These are phyloP conservation scores for Rosa rugosa DNA, from an alignment of 306 rosid genomes.

Conservation along the genomic window DNA sequence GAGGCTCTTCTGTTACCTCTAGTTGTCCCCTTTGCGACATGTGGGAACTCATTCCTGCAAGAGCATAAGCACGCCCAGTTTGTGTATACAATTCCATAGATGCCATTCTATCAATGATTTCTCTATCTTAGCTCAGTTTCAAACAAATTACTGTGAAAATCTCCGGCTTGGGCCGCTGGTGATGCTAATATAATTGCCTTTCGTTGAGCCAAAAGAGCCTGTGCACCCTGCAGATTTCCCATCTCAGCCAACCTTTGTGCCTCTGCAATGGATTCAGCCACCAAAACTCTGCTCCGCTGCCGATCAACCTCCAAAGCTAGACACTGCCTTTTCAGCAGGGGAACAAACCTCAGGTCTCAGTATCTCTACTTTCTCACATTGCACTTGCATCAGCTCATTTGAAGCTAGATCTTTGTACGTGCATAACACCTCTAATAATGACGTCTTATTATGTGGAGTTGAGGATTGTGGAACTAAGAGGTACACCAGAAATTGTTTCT, in stretches of 20 bases:
- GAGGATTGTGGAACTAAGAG: slow-evolving; percentile 10
- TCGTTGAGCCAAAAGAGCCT: background rate
- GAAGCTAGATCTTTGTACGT: background rate
- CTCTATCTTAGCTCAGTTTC: slow-evolving; percentile 1
- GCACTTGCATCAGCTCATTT: background rate
- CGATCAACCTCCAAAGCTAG: slow-evolving; percentile 14
- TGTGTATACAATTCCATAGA: background rate
- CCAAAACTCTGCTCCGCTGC: slow-evolving; percentile 12
- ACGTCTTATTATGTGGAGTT: background rate
- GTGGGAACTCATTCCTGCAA: background rate
- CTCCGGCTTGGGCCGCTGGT: background rate
- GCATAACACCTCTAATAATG: slow-evolving; percentile 8
- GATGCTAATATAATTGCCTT: background rate
- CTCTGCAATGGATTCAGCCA: slow-evolving; percentile 1
- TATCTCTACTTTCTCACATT: background rate
- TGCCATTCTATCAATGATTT: background rate
- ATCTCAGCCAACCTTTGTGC: slow-evolving; percentile 1
- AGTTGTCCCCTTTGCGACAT: background rate
- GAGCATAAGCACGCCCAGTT: background rate
- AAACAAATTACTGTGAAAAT: background rate
- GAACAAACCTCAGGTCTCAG: background rate
- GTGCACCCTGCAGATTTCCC: slow-evolving; percentile 15
- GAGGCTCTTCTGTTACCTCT: background rate
- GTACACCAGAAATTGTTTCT: slow-evolving; percentile 32
- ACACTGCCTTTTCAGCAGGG: background rate